Evolutionary conservation across 2,329 filamentous ascomycete genomes (phyloP).

Genomic region (Catunica adiposa): DNA sequence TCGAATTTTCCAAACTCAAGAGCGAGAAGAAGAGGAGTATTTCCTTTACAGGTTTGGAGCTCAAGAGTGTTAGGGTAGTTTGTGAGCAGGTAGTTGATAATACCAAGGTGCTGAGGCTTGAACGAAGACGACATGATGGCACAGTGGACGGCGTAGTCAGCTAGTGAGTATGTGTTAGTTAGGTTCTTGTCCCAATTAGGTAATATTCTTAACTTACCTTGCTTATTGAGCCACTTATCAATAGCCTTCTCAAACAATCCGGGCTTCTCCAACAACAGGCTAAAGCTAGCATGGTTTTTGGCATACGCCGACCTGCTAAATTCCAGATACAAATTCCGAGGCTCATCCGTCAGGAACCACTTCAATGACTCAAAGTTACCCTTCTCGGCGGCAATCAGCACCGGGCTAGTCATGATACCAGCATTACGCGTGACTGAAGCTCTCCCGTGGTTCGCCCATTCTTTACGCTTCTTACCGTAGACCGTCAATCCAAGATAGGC

Average conservation of each 20-base stretch:
- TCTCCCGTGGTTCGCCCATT: conserved; percentile 55
- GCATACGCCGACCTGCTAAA: conserved; percentile 45
- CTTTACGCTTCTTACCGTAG: conserved; percentile 52
- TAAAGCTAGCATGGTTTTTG: conserved; percentile 43
- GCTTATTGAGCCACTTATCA: conserved; percentile 41
- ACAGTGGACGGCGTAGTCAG: conserved; percentile 49
- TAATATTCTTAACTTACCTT: conserved; percentile 32
- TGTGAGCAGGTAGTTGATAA: conserved; percentile 51
- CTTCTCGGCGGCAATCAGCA: conserved; percentile 39
- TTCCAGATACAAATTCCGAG: conserved; percentile 48
- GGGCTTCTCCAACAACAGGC: conserved; percentile 37
- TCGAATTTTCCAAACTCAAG: conserved; percentile 38
- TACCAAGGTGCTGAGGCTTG: conserved; percentile 27
- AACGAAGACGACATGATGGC: conserved; percentile 33
- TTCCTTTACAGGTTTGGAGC: conserved; percentile 37
- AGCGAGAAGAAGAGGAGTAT: conserved; percentile 55
- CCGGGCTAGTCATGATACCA: conserved; percentile 27
- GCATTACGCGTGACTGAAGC: conserved; percentile 27
- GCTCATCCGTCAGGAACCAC: conserved; percentile 61
- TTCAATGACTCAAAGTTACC: conserved; percentile 53
- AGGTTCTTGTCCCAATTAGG: neutral
- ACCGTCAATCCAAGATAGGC: conserved; percentile 67
- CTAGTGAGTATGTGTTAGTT: conserved; percentile 22
- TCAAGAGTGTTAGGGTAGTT: conserved; percentile 46
- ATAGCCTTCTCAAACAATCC: conserved; percentile 33